Evolutionary conservation across 1,284 basidiomycete species (phyloP).

Genomic region (Heterobasidion occidentale): DNA sequence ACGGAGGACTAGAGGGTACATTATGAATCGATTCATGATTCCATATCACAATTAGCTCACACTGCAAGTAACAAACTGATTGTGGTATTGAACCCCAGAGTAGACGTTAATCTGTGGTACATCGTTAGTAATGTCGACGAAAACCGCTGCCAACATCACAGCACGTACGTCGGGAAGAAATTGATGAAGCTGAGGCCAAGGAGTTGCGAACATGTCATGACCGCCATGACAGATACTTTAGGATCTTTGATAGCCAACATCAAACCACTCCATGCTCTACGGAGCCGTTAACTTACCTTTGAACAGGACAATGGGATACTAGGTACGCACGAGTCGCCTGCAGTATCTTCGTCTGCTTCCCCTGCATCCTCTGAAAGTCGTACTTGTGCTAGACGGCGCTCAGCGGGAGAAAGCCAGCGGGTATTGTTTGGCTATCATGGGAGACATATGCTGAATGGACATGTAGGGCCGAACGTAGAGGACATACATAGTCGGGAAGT

Average conservation of each 20-base stretch:
- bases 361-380: conserved; percentile 73
- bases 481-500: conserved; percentile 20
- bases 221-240: conserved; percentile 51
- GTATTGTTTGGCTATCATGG: conserved; percentile 53
- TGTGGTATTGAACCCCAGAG: conserved; percentile 56
- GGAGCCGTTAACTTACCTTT: neutral
- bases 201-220: conserved; percentile 43
- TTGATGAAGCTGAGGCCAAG: conserved; percentile 65
- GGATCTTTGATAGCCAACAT: conserved; percentile 54
- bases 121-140: too few species aligned
- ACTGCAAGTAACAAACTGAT: conserved; percentile 53
- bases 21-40: neutral
- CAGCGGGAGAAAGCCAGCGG: conserved; percentile 50
- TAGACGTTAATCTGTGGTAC: conserved; percentile 45
- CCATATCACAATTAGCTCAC: conserved; percentile 31
- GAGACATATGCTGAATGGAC: too few species aligned
- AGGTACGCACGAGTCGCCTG: conserved; percentile 40
- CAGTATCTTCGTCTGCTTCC: conserved; percentile 55
- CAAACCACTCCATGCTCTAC: conserved; percentile 46
- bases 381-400: conserved; percentile 60
- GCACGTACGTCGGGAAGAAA: conserved; percentile 63
- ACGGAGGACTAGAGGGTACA: conserved; percentile 44
- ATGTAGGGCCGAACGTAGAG: neutral
- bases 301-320: neutral
- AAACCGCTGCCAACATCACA: too few species aligned